Conservation (phyloP, 2,329 filamentous ascomycete genomes). For the Fusarium nelsonii region DNA sequence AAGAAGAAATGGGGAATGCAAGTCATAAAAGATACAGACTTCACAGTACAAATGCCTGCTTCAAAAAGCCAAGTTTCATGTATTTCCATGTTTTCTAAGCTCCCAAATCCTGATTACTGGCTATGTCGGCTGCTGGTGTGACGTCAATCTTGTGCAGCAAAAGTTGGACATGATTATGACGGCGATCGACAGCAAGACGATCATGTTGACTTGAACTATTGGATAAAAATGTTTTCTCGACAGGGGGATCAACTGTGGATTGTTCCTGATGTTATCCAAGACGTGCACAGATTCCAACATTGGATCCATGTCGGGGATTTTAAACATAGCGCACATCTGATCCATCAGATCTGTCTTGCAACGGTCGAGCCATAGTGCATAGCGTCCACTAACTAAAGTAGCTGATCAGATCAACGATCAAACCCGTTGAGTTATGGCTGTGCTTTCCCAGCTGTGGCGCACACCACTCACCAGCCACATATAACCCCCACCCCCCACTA, state of each 20-base stretch:
- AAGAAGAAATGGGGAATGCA: constrained; percentile 11
- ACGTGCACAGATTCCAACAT: constrained; percentile 3
- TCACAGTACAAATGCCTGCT: constrained; percentile 4
- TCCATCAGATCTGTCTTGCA: constrained; percentile 7
- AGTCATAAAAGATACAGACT: constrained; percentile 27
- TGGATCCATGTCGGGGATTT: constrained; percentile 7
- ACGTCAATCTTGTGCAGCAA: constrained; percentile 44
- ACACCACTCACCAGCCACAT: constrained; percentile 9
- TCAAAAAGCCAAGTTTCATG: constrained; percentile 24
- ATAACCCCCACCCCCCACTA: constrained; percentile 39
- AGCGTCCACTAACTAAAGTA: constrained; percentile 7
- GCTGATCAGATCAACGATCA: neutral
- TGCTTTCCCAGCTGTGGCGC: neutral
- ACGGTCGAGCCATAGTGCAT: constrained; percentile 9
- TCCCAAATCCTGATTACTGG: constrained; percentile 49
- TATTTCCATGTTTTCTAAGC: constrained; percentile 41
- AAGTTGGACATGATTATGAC: constrained; percentile 44
- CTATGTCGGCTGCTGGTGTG: constrained; percentile 38
- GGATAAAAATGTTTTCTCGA: constrained; percentile 1
- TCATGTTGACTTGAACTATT: constrained; percentile 30
- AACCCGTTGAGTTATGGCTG: neutral
- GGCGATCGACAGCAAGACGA: constrained; percentile 40
- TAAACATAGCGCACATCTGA: constrained; percentile 6
- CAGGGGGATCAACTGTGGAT: constrained; percentile 14
- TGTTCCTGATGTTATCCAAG: constrained; percentile 11